Base-by-base conservation (phyloP, 257 asterid species). In the Datura wrightii region DNA sequence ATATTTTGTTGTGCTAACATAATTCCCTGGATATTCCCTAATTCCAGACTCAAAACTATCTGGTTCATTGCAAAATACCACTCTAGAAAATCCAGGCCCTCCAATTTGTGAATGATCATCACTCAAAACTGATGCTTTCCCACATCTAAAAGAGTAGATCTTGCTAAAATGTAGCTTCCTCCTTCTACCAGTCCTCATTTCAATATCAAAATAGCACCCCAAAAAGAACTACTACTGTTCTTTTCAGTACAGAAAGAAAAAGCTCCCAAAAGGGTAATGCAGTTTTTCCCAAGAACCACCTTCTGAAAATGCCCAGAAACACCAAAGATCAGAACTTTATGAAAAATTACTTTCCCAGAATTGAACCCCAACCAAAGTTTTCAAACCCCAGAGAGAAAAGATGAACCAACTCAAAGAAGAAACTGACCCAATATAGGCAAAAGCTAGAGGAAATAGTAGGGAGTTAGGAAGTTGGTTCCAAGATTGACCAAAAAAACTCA, bases 31-130 rank as follows among this genome's bases (percentile, higher is more conserved):
- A 86, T 94, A 96, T 78, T 83, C 87, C 78, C 86, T 85, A 7
- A 89, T 48, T 85, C 80, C 82, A 69, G 91, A 85, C 59, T 93
- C 97, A 6, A 62, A 52, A 70, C 89, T 79, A 66, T 86, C 90
- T 60, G 99, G 91, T 48, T 96, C 95, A 83, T 96, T 96, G 88
- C 97, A 93, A 76, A 56, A 85, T 9, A 96, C 97, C 66, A 94
- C 97, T 88, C 98, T 90, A 11, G 99, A 96, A 85, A 93, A 94
- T 80, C 99, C 99, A 10, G 97, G 95, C 2, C 97, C 93, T 7
- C 99, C 99, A 84, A 95, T 94, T 79, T 91, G 93, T 8, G 96
- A 88, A 84, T 92, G 96, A 79, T 90, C 97, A 3, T 90, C 95
- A 80, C 86, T 85, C 36, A 50, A 56, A 37, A 87, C 86, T 52